Percentiles rank a stretch among this genome's conserved stretches.
These are phyloP conservation scores for Torulaspora delbrueckii DNA, from an alignment of 805 yeast genomes.

Conservation along the genomic window DNA sequence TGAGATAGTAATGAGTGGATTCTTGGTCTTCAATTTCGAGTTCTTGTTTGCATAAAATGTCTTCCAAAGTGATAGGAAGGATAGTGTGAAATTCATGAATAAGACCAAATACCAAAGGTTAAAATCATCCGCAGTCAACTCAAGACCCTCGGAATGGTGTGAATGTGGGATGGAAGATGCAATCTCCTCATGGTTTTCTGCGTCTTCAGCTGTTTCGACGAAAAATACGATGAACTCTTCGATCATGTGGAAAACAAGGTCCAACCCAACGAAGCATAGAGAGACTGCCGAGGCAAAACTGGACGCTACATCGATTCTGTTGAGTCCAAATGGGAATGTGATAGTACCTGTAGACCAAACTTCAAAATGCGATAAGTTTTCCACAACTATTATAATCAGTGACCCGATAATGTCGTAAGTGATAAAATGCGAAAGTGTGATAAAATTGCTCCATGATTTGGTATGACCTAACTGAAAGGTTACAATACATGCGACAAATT, in stretches of 20 bases:
- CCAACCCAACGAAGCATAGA: slow-evolving; percentile 85
- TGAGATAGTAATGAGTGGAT: slow-evolving; percentile 31
- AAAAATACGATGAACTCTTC: slow-evolving; percentile 58
- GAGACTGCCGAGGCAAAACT: slow-evolving; percentile 86
- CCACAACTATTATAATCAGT: slow-evolving; percentile 61
- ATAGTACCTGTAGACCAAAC: slow-evolving; percentile 84
- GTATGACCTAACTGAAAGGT: slow-evolving; percentile 59
- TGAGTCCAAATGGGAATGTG: slow-evolving; percentile 86
- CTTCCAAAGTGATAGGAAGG: slow-evolving; percentile 25
- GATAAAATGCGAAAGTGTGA: slow-evolving; percentile 79
- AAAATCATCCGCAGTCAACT: slow-evolving; percentile 11
- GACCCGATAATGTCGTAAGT: slow-evolving; percentile 85
- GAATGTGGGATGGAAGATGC: slow-evolving; percentile 33
- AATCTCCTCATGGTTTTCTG: slow-evolving; percentile 31
- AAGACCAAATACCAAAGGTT: slow-evolving; percentile 28
- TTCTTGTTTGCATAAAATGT: slow-evolving; percentile 28
- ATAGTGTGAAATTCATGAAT: slow-evolving; percentile 18
- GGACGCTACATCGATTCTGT: slow-evolving; percentile 80
- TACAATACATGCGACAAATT: slow-evolving; percentile 48
- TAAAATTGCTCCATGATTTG: slow-evolving; percentile 53
- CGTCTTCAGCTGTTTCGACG: slow-evolving; percentile 27
- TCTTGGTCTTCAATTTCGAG: slow-evolving; percentile 32
- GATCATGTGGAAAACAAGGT: slow-evolving; percentile 76
- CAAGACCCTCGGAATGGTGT: slow-evolving; percentile 22
- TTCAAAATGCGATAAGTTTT: slow-evolving; percentile 82